These are phyloP conservation scores for Rhynchospora breviuscula DNA, from an alignment of 176 grass and related monocot genomes.

Conservation along the genomic window DNA sequence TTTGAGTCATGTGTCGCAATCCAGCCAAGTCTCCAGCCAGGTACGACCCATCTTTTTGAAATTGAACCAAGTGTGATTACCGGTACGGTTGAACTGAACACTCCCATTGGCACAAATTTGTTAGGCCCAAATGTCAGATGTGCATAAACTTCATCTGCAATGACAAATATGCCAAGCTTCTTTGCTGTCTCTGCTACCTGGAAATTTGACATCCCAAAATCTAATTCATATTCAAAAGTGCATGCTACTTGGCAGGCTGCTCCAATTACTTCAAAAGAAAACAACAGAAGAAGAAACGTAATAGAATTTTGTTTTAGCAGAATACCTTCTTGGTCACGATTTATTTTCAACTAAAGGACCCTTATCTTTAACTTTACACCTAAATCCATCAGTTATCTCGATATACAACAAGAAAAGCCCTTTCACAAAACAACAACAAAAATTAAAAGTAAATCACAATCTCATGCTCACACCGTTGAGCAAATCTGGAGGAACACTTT, in stretches of 20 bases:
- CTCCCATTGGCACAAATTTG: slow-evolving; percentile 52
- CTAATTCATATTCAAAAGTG: neutral
- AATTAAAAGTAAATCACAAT: neutral
- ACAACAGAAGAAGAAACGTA: neutral
- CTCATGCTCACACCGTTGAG: neutral
- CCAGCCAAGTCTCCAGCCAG: slow-evolving; percentile 87
- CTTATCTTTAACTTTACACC: neutral
- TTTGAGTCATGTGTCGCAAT: slow-evolving; percentile 45
- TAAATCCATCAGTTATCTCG: neutral
- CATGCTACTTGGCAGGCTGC: neutral
- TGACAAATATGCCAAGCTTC: slow-evolving; percentile 65
- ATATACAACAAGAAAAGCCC: neutral
- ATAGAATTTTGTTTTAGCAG: neutral
- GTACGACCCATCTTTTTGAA: slow-evolving; percentile 77
- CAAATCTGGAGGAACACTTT: neutral
- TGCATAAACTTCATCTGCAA: slow-evolving; percentile 64
- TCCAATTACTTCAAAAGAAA: neutral
- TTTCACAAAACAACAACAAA: neutral
- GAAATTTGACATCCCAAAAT: neutral
- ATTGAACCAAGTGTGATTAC: slow-evolving; percentile 62
- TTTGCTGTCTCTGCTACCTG: slow-evolving; percentile 50
- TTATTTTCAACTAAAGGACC: no score
- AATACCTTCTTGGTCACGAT: neutral
- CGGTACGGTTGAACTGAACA: slow-evolving; percentile 41
- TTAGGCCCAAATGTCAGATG: slow-evolving; percentile 53